Evolutionary conservation across 208 protist genomes (phyloP).

Genomic region (Wallacemonas sp.): DNA sequence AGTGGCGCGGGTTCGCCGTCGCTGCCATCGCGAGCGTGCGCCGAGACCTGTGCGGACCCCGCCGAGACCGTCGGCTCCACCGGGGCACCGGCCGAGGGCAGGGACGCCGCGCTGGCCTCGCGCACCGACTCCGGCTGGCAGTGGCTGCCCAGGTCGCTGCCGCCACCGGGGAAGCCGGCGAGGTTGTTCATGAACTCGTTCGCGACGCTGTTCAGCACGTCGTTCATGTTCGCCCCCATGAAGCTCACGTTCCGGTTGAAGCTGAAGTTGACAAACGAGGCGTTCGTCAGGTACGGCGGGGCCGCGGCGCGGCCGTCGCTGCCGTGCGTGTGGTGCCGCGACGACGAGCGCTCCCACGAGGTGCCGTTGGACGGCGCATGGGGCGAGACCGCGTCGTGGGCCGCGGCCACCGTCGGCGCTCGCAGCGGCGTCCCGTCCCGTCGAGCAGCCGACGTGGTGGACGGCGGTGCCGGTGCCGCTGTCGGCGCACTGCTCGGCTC

Average conservation of each 20-base stretch:
- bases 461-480: no score
- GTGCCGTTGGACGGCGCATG: neutral
- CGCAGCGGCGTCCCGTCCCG: no score
- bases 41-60: no score
- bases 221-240: slow-evolving; percentile 48
- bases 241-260: slow-evolving; percentile 62
- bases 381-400: neutral
- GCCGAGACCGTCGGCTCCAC: neutral
- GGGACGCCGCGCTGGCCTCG: neutral
- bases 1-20: no score
- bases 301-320: neutral
- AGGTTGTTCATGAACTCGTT: slow-evolving; percentile 60
- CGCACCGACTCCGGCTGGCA: neutral
- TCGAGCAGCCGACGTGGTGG: no score
- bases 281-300: slow-evolving; percentile 37
- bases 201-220: slow-evolving; percentile 53
- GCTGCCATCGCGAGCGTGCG: no score
- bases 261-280: slow-evolving; percentile 39
- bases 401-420: neutral
- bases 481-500: no score
- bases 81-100: neutral
- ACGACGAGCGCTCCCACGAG: slow-evolving; percentile 11
- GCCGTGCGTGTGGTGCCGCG: slow-evolving; percentile 6
- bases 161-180: neutral
- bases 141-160: neutral